Evolutionary conservation across 2,329 filamentous ascomycete genomes (phyloP).

Genomic region (Pseudogymnoascus sp.): DNA sequence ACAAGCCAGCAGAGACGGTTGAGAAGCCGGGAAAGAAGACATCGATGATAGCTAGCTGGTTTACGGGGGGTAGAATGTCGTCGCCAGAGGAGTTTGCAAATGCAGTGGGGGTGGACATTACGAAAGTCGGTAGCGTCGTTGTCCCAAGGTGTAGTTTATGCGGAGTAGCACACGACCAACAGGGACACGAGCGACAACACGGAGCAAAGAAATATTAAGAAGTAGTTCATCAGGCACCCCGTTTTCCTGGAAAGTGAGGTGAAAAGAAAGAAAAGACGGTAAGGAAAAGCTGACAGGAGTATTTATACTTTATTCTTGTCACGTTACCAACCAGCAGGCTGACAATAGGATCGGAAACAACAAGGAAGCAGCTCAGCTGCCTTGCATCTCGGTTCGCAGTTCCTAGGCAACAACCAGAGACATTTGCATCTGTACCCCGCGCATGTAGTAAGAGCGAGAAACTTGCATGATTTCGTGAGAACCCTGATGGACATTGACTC

Average conservation of each 20-base stretch:
- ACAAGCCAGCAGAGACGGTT: conserved; percentile 43
- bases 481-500: neutral
- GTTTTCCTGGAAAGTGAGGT: neutral
- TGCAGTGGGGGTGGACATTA: neutral
- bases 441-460: neutral
- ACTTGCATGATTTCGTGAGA: neutral
- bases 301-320: neutral
- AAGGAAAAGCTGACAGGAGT: neutral
- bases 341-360: neutral
- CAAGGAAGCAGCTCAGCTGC: neutral
- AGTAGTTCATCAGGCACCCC: neutral
- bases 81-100: neutral
- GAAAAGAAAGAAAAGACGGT: neutral
- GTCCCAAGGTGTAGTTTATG: neutral
- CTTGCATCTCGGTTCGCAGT: neutral
- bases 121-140: neutral
- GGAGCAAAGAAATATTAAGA: neutral
- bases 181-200: neutral
- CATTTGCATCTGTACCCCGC: neutral
- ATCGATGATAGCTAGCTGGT: conserved; percentile 43
- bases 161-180: neutral
- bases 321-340: neutral
- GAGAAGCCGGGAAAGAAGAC: conserved; percentile 59
- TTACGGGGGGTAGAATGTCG: neutral
- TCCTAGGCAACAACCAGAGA: neutral